A percentile compares a stretch with the other conserved stretches of the same genome.
phyloP scores from a whole-genome alignment of 371 early-diverging fungal species.

The Parasitella parasitica region DNA sequence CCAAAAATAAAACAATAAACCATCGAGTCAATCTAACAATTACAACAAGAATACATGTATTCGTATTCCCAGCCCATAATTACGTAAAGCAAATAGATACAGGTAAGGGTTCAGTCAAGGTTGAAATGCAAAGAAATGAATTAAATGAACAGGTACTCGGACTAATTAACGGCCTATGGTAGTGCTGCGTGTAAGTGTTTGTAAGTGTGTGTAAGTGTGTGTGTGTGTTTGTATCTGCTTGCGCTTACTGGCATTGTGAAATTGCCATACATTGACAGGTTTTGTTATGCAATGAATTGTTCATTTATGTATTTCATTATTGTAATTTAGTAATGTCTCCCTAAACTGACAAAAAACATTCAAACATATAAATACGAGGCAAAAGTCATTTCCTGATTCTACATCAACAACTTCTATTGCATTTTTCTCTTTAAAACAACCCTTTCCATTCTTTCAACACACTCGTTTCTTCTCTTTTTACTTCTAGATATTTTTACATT shows the following conservation, averaged over 20 bases:
- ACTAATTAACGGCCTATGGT: slow-evolving; percentile 1
- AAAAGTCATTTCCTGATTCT: neutral
- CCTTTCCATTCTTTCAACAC: neutral
- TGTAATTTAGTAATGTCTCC: neutral
- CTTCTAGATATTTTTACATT: neutral
- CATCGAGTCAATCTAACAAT: too few relatives aligned
- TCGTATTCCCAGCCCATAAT: too few relatives aligned
- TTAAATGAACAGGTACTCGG: neutral
- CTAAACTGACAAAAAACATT: neutral
- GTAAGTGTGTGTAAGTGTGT: neutral
- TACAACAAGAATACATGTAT: neutral
- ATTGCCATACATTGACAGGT: neutral
- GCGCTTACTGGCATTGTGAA: neutral
- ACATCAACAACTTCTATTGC: too few relatives aligned
- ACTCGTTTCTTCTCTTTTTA: neutral
- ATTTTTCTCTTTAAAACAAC: neutral
- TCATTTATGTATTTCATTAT: neutral
- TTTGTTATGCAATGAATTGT: neutral
- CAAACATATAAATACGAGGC: neutral
- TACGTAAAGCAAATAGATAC: neutral
- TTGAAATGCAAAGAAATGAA: neutral
- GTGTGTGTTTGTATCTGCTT: neutral
- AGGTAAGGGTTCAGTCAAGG: neutral
- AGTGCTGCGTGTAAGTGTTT: too few relatives aligned
- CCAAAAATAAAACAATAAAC: too few relatives aligned